A percentile compares a stretch with the other conserved stretches of the same genome.
Conservation (phyloP, 2,329 filamentous ascomycete genomes). For the Trichoderma asperellum region DNA sequence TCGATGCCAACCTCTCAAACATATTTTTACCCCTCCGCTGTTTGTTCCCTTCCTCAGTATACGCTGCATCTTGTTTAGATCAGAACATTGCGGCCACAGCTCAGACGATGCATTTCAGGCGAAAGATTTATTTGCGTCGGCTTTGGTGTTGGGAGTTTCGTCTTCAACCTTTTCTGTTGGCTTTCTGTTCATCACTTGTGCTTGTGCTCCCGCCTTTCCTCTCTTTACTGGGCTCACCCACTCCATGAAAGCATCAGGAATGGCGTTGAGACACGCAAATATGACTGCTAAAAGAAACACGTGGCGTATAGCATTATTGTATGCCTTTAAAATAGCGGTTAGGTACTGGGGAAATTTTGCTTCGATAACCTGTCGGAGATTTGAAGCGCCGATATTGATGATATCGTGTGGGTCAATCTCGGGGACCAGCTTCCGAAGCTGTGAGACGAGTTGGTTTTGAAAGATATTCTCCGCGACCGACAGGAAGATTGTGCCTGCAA, state of each 20-base stretch:
- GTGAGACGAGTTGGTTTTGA: constrained; percentile 14
- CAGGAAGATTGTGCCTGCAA: constrained; percentile 25
- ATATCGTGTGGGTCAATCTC: constrained; percentile 20
- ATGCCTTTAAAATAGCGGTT: background rate
- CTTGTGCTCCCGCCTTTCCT: background rate
- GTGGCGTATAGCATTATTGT: constrained; percentile 4
- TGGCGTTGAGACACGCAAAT: background rate
- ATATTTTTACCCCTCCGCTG: background rate
- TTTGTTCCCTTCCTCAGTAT: background rate
- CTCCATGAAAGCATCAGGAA: constrained; percentile 4
- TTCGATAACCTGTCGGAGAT: background rate
- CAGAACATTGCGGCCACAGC: background rate
- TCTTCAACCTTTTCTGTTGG: background rate
- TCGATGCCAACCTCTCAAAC: background rate
- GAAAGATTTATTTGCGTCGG: background rate
- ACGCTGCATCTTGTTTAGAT: background rate
- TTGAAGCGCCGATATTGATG: constrained; percentile 21
- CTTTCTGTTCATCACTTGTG: background rate
- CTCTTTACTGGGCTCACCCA: constrained; percentile 9
- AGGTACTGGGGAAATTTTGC: background rate
- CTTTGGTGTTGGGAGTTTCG: background rate
- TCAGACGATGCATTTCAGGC: background rate
- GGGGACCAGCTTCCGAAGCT: constrained; percentile 25
- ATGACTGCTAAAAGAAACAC: background rate
- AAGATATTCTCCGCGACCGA: constrained; percentile 28